A percentile compares a stretch with the other conserved stretches of the same genome.
Evolutionary conservation across 352 stramenopile genomes (phyloP).

Genomic region (Phytophthora sojae): DNA sequence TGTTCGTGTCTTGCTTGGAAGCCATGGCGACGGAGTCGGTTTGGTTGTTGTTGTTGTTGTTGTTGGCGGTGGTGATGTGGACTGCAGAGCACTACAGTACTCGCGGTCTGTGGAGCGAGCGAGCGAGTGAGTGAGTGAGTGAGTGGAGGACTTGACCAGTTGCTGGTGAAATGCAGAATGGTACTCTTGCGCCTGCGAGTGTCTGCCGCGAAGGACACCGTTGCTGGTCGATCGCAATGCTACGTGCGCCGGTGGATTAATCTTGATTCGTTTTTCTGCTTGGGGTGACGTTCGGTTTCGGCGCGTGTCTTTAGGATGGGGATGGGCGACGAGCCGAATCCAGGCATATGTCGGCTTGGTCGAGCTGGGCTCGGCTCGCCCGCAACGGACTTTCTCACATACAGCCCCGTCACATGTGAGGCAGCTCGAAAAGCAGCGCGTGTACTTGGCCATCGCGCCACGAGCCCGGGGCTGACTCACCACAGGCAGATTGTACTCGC

Average conservation of each 20-base stretch:
- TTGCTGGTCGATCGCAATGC: too few relatives aligned
- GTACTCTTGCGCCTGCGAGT: neutral
- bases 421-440: neutral
- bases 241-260: too few relatives aligned
- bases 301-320: slow-evolving; percentile 1
- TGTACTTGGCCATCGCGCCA: too few relatives aligned
- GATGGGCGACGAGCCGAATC: neutral
- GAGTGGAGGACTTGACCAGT: slow-evolving; percentile 12
- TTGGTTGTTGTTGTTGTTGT: neutral
- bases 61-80: neutral
- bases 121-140: too few relatives aligned
- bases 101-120: too few relatives aligned
- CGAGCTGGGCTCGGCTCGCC: slow-evolving; percentile 2
- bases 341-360: neutral
- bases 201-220: neutral
- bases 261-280: slow-evolving; percentile 5
- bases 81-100: neutral
- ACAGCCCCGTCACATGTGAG: neutral
- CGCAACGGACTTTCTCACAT: neutral
- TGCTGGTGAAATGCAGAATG: slow-evolving; percentile 21
- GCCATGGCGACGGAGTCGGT: neutral
- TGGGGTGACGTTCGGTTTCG: slow-evolving; percentile 2
- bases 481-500: neutral
- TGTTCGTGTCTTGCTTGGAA: slow-evolving; percentile 10
- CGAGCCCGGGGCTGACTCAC: neutral